These are phyloP conservation scores for Clonostachys rosea DNA, from an alignment of 2,329 filamentous ascomycete genomes.

Conservation along the genomic window DNA sequence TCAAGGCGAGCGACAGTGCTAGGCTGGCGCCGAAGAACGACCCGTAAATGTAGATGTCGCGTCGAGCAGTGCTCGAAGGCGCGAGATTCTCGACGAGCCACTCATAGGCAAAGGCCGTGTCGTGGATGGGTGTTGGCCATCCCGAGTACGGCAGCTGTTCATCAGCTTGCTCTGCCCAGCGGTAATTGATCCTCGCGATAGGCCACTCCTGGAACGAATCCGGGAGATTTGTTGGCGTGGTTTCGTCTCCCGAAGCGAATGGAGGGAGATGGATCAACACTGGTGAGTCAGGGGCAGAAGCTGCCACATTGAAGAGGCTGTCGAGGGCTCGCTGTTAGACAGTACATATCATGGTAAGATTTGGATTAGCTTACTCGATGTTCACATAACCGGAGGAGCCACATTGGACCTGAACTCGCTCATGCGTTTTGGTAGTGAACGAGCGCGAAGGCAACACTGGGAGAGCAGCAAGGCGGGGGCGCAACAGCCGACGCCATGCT, in stretches of 20 bases:
- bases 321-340: conserved; percentile 8
- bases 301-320: conserved; percentile 43
- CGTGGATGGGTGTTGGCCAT: conserved; percentile 56
- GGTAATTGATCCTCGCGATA: conserved; percentile 54
- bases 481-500: conserved; percentile 2
- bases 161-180: conserved; percentile 34
- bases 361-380: conserved; percentile 37
- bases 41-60: conserved; percentile 43
- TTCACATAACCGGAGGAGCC: conserved; percentile 44
- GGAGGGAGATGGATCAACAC: conserved; percentile 53
- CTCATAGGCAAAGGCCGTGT: conserved; percentile 46
- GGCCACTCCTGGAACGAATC: conserved; percentile 35
- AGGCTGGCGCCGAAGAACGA: conserved; percentile 54
- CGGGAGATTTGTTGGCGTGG: conserved; percentile 20
- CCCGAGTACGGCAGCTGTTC: conserved; percentile 15
- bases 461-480: conserved; percentile 4
- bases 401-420: conserved; percentile 39
- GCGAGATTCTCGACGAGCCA: conserved; percentile 43
- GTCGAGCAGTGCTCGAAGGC: conserved; percentile 24
- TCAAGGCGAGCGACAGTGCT: conserved; percentile 52
- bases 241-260: conserved; percentile 23
- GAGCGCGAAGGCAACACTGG: background rate
- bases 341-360: background rate
- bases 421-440: conserved; percentile 13
- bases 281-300: conserved; percentile 29